Percentiles rank a stretch among this genome's conserved stretches.
Conservation (phyloP, 108 stramenopile genomes). For the Pelagomonas calceolata region DNA sequence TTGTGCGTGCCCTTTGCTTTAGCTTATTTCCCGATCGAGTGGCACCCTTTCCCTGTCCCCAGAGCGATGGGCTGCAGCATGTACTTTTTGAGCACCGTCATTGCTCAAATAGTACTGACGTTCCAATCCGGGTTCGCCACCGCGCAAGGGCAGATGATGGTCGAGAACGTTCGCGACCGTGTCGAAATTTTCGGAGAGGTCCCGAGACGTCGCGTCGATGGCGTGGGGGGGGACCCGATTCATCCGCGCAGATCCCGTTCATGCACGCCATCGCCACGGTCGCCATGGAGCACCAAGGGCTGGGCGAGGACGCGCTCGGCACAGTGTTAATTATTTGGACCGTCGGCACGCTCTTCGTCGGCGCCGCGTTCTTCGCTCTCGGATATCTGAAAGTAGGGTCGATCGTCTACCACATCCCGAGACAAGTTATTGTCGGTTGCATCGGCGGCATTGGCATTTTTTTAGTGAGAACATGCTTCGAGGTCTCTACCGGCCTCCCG, state of each 20-base stretch:
- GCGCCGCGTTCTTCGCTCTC: constrained; percentile 52
- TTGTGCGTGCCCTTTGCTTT: constrained; percentile 12
- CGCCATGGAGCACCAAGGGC: constrained; percentile 44
- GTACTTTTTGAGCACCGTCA: constrained; percentile 9
- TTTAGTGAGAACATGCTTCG: constrained; percentile 54
- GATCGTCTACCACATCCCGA: constrained; percentile 65
- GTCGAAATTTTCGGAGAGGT: too few relatives aligned
- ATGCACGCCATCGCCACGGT: constrained; percentile 48
- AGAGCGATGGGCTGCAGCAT: not conserved
- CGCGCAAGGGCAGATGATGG: constrained; percentile 63
- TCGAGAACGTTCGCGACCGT: too few relatives aligned
- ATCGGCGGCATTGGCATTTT: constrained; percentile 71
- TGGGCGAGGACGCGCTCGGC: constrained; percentile 50
- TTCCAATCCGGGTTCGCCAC: constrained; percentile 47
- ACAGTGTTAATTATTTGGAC: constrained; percentile 64
- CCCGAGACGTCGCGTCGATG: too few relatives aligned
- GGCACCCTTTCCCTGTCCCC: not conserved
- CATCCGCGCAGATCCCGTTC: too few relatives aligned
- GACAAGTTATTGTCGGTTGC: constrained; percentile 63
- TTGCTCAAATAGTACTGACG: constrained; percentile 45
- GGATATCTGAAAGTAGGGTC: constrained; percentile 55
- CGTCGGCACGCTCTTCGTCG: constrained; percentile 54
- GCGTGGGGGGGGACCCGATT: too few relatives aligned
- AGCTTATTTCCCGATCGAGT: constrained; percentile 12
- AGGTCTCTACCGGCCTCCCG: constrained; percentile 46